A percentile compares a stretch with the other conserved stretches of the same genome.
Evolutionary conservation across 139 green algal species (phyloP).

Genomic region (Picochlorum sp.): DNA sequence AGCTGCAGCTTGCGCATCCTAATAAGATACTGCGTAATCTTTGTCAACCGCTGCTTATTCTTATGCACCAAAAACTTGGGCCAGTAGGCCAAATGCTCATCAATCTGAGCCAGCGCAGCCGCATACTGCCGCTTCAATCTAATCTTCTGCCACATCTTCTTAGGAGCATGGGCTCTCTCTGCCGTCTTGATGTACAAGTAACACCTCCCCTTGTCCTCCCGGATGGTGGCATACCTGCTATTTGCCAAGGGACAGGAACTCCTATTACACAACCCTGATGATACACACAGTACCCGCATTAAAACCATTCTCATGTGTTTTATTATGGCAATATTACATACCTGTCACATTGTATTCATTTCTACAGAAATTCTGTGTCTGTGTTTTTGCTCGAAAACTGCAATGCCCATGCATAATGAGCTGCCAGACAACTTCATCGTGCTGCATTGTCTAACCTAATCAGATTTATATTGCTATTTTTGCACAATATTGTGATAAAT

Average conservation of each 20-base stretch:
- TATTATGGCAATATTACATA: slow-evolving; percentile 52
- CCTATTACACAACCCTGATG: slow-evolving; percentile 79
- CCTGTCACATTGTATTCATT: slow-evolving; percentile 98
- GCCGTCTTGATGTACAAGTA: slow-evolving; percentile 98
- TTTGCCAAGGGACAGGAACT: slow-evolving; percentile 94
- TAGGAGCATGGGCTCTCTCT: slow-evolving; percentile 90
- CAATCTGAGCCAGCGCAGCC: slow-evolving; percentile 63
- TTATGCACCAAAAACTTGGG: slow-evolving; percentile 99
- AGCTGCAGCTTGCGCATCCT: slow-evolving; percentile 83
- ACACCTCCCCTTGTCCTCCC: slow-evolving; percentile 62
- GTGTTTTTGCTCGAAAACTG: slow-evolving; percentile 86
- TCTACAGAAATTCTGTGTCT: slow-evolving; percentile 91
- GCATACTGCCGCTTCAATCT: slow-evolving; percentile 81
- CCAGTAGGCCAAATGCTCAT: slow-evolving; percentile 83
- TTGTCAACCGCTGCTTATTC: slow-evolving; percentile 99
- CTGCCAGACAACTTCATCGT: slow-evolving; percentile 47
- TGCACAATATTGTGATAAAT: too few species aligned
- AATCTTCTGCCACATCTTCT: slow-evolving; percentile 92
- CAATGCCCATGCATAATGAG: slow-evolving; percentile 94
- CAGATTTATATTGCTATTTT: not conserved
- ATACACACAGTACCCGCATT: slow-evolving; percentile 16
- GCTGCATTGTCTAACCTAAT: not conserved
- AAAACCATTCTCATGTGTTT: slow-evolving; percentile 85
- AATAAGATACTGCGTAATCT: slow-evolving; percentile 99
- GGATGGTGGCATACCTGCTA: slow-evolving; percentile 87